Evolutionary conservation across 148 eudicot species (phyloP), one percentile per base, ranked within the genome.

Genomic region (Cornus controversa): DNA sequence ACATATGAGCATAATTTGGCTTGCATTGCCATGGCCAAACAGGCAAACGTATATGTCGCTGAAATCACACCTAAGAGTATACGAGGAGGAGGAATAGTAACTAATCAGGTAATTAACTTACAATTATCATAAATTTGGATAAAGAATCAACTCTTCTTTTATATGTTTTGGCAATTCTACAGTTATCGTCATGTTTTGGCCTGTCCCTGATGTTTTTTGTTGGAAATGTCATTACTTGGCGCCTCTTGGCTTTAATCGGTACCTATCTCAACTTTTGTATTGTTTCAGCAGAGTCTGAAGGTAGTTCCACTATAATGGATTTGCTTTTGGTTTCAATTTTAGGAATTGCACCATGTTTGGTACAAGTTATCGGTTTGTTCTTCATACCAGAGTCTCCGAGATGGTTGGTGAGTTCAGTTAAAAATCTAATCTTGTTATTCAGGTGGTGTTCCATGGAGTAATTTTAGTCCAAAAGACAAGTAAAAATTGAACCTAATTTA

Each of bases 11-110:
- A 53, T 57, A 77, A 77, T 14, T 4, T 29, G 7, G 22, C 31
- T 67, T 57, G 45, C 18, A 47, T 31, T 82, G 20, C 37, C 54
- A 34, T 53, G 58, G 29, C 14, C 23, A 66, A 72, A 79, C 82
- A 91, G 92, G 77, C 78, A 71, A 81, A 82, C 10, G 74, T 87
- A 71, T 91, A 89, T 77, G 64, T 91, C 14, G 87, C 91, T 2
- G 92, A 89, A 78, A 86, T 91, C 28, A 67, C 92, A 50, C 94
- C 94, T 18, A 83, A 75, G 67, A 86, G 84, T 62, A 79, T 86
- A 65, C 86, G 92, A 25, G 92, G 94, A 66, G 90, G 84, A 20
- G 75, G 71, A 64, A 34, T 79, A 16, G 78, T 84, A 42, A 23
- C 57, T 54, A 75, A 50, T 71, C 71, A 54, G 84, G 86, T 84